phyloP scores from a whole-genome alignment of 306 rosid genomes.

The Leucaena leucocephala region DNA sequence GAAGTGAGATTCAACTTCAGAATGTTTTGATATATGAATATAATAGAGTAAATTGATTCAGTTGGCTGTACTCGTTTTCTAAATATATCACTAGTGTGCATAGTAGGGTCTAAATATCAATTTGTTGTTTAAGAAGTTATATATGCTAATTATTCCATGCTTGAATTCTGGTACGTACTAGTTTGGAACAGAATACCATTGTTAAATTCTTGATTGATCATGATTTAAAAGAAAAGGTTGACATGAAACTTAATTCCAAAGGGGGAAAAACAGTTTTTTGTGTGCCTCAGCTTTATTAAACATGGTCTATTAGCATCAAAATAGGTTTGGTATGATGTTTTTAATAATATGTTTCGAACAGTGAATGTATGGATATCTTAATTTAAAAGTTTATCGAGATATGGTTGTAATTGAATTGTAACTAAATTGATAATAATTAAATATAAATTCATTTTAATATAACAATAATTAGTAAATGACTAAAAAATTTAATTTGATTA shows the following conservation, averaged over 20 bases:
- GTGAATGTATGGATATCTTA: too few relatives aligned
- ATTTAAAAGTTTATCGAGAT: too few relatives aligned
- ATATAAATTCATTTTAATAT: too few relatives aligned
- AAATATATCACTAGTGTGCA: background rate
- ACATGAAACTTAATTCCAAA: background rate
- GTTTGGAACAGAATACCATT: background rate
- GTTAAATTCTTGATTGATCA: background rate
- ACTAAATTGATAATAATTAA: too few relatives aligned
- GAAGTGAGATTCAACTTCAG: background rate
- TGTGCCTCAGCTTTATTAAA: too few relatives aligned
- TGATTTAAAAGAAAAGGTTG: background rate
- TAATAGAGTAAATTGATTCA: background rate
- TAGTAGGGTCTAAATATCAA: background rate
- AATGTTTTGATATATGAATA: background rate
- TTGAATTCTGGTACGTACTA: background rate
- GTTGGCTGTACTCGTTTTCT: background rate
- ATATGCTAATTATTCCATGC: background rate
- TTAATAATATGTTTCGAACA: too few relatives aligned
- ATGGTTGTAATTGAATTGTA: too few relatives aligned
- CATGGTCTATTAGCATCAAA: too few relatives aligned
- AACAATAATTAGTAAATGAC: too few relatives aligned
- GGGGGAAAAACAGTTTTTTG: too few relatives aligned
- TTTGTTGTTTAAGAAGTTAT: background rate
- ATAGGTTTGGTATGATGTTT: too few relatives aligned
- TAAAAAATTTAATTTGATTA: too few relatives aligned